Evolutionary conservation across 345 rosid species (phyloP), one percentile per base, ranked within the genome.

Genomic region (Pistacia vera): DNA sequence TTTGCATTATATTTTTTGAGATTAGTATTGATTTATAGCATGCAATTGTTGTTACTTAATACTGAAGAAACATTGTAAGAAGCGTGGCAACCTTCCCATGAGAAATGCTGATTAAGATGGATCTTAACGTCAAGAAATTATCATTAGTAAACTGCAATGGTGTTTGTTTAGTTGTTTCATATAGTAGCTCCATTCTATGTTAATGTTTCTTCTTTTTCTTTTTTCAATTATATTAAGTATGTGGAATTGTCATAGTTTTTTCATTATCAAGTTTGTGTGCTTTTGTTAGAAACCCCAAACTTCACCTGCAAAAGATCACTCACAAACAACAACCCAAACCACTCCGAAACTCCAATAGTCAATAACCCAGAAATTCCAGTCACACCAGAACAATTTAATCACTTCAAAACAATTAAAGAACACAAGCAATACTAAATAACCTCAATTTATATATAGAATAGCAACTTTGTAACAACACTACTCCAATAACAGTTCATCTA

Each of bases 41-140:
- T 17, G 61, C 35, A 38, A 58, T 64, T 46, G 9, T 46, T 55
- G 22, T 70, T 20, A 70, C 71, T 55, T 69, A 66, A 25, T 55
- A 41, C 72, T 74, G 63, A 17, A 13, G 57, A 28, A 72, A 38
- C 41, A 44, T 75, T 25, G 22, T 28, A 56, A 30, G 65, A 65
- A 75, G 12, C 56, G 5, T 66, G 55, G 61, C 28, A 44, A 25
- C 65, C 56, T 71, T 59, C 38, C 8, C 49, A 22, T 28, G 28
- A 57, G 66, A 69, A 74, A 13, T 72, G 58, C 58, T 52, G 52
- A 54, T 3, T 59, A 36, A 57, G 13, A 58, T 66, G 60, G 41
- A 59, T 33, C 2, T 66, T 38, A 35, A 60, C 52, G 14, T 18
- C n/a, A 51, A 60, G 36, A 63, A 41, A 66, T 11, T 61, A n/a